Percentiles rank a stretch among this genome's conserved stretches.
phyloP scores from a whole-genome alignment of 306 rosid species.

The Cyamopsis tetragonoloba region DNA sequence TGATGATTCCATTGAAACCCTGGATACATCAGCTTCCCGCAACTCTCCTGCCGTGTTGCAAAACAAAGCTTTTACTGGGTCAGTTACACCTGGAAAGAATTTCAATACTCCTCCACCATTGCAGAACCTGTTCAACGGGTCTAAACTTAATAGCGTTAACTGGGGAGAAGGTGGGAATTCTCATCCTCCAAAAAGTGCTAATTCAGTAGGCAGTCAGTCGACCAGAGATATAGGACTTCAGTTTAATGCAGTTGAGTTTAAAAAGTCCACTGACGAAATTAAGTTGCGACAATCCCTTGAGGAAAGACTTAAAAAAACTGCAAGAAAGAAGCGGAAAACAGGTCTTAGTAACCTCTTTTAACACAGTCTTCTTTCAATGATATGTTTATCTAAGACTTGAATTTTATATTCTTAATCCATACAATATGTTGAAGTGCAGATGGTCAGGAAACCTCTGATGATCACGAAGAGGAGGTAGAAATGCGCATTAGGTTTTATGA shows the following conservation, averaged over 20 bases:
- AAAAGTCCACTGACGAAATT: slow-evolving; percentile 64
- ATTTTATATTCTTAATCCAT: slow-evolving; percentile 12
- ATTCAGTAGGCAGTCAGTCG: slow-evolving; percentile 40
- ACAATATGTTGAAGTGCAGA: slow-evolving; percentile 46
- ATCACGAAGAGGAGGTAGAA: slow-evolving; percentile 59
- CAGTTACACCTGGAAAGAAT: slow-evolving; percentile 40
- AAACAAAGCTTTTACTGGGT: slow-evolving; percentile 41
- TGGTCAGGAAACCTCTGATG: slow-evolving; percentile 53
- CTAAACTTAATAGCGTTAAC: slow-evolving; percentile 52
- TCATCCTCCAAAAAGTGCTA: slow-evolving; percentile 40
- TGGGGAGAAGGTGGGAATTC: slow-evolving; percentile 58
- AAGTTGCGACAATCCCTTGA: slow-evolving; percentile 47
- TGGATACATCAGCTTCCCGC: slow-evolving; percentile 38
- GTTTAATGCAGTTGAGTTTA: slow-evolving; percentile 65
- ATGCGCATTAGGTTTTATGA: slow-evolving; percentile 84
- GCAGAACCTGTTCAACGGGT: slow-evolving; percentile 76
- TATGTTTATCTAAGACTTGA: neutral
- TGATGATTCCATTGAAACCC: slow-evolving; percentile 54
- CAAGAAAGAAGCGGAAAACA: slow-evolving; percentile 65
- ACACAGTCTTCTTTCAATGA: neutral
- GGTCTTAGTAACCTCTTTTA: slow-evolving; percentile 46
- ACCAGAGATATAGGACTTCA: slow-evolving; percentile 62
- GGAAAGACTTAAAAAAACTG: slow-evolving; percentile 44
- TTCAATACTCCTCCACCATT: slow-evolving; percentile 53
- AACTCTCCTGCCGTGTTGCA: slow-evolving; percentile 36